Evolutionary conservation across 164 flowering plant genomes (phyloP).

Genomic region (Vitis riparia): DNA sequence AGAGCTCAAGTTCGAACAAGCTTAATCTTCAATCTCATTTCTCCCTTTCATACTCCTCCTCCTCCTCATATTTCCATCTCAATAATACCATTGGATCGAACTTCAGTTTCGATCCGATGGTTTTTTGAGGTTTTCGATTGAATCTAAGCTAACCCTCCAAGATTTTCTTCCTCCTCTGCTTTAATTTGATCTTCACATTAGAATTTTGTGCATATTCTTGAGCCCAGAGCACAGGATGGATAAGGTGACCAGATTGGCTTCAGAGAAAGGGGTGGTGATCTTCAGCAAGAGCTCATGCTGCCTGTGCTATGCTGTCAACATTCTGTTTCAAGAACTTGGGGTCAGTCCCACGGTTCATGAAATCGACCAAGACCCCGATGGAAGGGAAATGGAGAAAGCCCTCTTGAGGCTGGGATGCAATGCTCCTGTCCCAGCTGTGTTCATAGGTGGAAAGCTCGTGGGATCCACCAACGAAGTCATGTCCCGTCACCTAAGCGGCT

Average conservation of each 20-base stretch:
- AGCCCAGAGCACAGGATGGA: slow-evolving; percentile 35
- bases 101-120: slow-evolving; percentile 16
- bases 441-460: slow-evolving; percentile 60
- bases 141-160: not conserved
- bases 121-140: slow-evolving; percentile 2
- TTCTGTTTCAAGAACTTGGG: slow-evolving; percentile 60
- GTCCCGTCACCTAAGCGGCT: slow-evolving; percentile 72
- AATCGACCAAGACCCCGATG: slow-evolving; percentile 63
- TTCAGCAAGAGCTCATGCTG: slow-evolving; percentile 87
- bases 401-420: slow-evolving; percentile 60
- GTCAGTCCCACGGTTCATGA: slow-evolving; percentile 50
- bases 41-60: slow-evolving; percentile 1
- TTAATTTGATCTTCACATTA: not conserved
- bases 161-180: too few relatives aligned
- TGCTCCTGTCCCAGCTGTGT: slow-evolving; percentile 67
- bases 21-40: slow-evolving; percentile 18
- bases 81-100: slow-evolving; percentile 20
- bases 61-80: not conserved
- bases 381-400: slow-evolving; percentile 74
- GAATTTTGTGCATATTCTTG: not conserved
- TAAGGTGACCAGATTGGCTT: slow-evolving; percentile 46
- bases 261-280: slow-evolving; percentile 69
- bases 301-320: slow-evolving; percentile 70
- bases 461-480: slow-evolving; percentile 76
- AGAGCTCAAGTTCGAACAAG: slow-evolving; percentile 25